Evolutionary conservation across 805 yeast genomes (phyloP).

Genomic region (Pichia sporocuriosa): DNA sequence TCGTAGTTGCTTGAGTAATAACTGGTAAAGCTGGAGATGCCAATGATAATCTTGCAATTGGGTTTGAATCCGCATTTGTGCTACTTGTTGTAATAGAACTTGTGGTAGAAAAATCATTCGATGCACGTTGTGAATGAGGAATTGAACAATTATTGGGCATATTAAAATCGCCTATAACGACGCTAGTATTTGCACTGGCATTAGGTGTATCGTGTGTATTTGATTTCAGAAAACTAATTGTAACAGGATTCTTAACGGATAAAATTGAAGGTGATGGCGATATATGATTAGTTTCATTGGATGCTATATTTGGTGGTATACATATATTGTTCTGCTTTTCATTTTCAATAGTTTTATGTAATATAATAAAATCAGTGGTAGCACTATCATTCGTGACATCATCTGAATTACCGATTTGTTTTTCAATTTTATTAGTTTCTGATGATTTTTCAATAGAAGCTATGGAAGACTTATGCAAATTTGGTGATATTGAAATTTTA

Average conservation of each 20-base stretch:
- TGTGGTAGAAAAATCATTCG: constrained; percentile 12
- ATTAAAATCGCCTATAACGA: background rate
- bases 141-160: constrained; percentile 4
- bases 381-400: no score
- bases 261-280: constrained; percentile 6
- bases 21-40: constrained; percentile 32
- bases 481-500: background rate
- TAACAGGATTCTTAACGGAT: constrained; percentile 4
- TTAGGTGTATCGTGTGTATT: background rate
- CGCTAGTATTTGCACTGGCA: background rate
- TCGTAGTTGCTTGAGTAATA: constrained; percentile 32
- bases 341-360: no score
- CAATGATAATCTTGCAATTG: constrained; percentile 24
- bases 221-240: constrained; percentile 2
- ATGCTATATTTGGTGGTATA: no score
- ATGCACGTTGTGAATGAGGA: constrained; percentile 15
- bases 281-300: background rate
- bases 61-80: constrained; percentile 18
- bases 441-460: no score
- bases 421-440: no score
- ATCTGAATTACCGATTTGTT: background rate
- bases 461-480: no score
- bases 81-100: constrained; percentile 5
- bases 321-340: no score
- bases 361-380: no score